Conservation (phyloP, 192 early-diverging fungal species). For the Gaertneriomyces semiglobifer region DNA sequence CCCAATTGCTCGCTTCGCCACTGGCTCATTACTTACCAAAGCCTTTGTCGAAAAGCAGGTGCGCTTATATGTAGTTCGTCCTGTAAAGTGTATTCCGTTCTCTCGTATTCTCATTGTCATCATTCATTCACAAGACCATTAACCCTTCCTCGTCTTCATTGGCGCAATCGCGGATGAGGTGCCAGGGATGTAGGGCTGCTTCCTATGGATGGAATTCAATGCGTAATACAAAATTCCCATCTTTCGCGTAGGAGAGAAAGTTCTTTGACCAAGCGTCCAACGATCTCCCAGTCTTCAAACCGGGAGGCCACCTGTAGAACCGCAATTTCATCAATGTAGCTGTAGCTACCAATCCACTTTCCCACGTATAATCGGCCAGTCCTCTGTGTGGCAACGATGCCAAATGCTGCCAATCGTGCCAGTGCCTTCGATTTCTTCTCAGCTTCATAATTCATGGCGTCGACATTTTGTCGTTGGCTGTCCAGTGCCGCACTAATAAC, state of each 20-base stretch:
- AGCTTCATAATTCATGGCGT: too few relatives aligned
- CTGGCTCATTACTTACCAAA: too few relatives aligned
- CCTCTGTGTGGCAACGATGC: background rate
- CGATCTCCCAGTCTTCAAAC: background rate
- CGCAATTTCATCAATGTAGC: background rate
- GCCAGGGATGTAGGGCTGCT: background rate
- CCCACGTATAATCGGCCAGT: background rate
- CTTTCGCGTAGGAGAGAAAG: background rate
- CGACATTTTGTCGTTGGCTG: conserved; percentile 1
- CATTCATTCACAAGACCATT: too few relatives aligned
- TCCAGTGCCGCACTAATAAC: background rate
- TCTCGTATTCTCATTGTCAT: too few relatives aligned
- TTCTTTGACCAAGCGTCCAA: background rate
- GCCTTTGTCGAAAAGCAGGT: too few relatives aligned
- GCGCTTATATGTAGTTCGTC: too few relatives aligned
- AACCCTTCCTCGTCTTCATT: background rate
- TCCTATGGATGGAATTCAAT: background rate
- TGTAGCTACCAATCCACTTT: background rate
- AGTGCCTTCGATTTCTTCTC: too few relatives aligned
- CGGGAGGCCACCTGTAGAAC: background rate
- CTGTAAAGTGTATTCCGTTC: too few relatives aligned
- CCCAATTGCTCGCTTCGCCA: too few relatives aligned
- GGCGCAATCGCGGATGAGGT: background rate
- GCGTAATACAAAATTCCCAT: background rate
- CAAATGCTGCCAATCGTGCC: background rate